phyloP scores from a whole-genome alignment of 306 rosid genomes.

The Rosa rugosa region DNA sequence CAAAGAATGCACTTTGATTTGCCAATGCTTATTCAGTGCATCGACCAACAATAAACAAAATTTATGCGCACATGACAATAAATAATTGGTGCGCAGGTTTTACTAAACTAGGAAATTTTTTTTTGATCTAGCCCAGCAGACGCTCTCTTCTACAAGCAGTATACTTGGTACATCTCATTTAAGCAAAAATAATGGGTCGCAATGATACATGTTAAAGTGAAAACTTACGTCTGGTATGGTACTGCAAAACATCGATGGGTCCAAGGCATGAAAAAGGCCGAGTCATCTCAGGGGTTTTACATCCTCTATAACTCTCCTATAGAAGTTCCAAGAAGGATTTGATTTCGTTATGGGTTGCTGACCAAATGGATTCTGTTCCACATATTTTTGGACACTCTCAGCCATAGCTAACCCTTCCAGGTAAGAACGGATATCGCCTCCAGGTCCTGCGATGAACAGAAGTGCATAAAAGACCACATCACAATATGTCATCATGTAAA shows the following conservation, averaged over 20 bases:
- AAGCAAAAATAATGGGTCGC: background rate
- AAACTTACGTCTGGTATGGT: background rate
- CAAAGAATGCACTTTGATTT: background rate
- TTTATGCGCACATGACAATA: background rate
- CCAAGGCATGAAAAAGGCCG: background rate
- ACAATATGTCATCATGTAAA: background rate
- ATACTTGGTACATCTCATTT: background rate
- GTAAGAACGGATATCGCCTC: constrained; percentile 67
- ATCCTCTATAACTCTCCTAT: constrained; percentile 31
- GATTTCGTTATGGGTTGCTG: constrained; percentile 61
- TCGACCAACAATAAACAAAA: background rate
- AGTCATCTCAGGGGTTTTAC: background rate
- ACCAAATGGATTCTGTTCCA: constrained; percentile 65
- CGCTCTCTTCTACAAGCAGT: background rate
- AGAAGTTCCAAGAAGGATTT: constrained; percentile 55
- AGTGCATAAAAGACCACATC: background rate
- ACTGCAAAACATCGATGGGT: background rate
- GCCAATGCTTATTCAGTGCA: constrained; percentile 7
- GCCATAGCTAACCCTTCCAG: constrained; percentile 62
- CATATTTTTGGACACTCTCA: constrained; percentile 59
- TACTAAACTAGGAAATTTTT: background rate
- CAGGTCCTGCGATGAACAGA: constrained; percentile 52
- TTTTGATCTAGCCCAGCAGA: background rate
- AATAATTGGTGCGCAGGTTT: background rate
- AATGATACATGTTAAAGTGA: background rate